Base-by-base conservation (phyloP, 805 yeast genomes). In the Zygosaccharomyces bisporus region DNA sequence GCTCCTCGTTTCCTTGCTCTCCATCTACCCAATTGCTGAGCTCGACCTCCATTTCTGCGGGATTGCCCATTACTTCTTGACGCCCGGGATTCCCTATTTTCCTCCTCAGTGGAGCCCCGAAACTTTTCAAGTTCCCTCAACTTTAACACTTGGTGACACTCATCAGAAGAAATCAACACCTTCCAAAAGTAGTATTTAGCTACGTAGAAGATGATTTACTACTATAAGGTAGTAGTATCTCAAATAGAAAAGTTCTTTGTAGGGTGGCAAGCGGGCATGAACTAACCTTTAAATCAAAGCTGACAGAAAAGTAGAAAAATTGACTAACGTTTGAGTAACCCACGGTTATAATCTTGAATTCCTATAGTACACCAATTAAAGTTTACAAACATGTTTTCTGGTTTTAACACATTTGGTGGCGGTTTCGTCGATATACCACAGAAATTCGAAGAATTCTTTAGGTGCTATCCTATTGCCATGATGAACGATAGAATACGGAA, bases 401-500 rank as follows among this genome's bases (percentile, higher is more conserved):
- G 69, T 9, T 69, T 69, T 44, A 60, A 59, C 24, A 55, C 62
- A 19, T 44, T 50, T 47, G 51, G 54, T 23, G 47, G 53, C 8
- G 58, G 59, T 1, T 66, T 61, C 48, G 63, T 53, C 1, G 56
- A 56, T 32, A 40, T 68, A 4, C 67, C 73, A n/a, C 73, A 69
- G 45, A 62, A 57, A 30, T 93, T 89, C 67, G 89, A 86, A 55
- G 96, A 89, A 51, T 86, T 77, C 64, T 93, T 87, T 70, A 76
- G 99, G 58, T 84, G 96, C 60, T 93, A 89, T 63, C 97, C 99
- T 2, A 78, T 91, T 24, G 74, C 84, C 1, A 86, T 86, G 88
- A 86, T 91, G 95, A 83, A 89, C 10, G 95, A 82, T 61, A 56
- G 74, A 55, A 73, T 74, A 48, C 66, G 89, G 50, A 77, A 84